Base-by-base conservation (phyloP, 83 land plant genomes). In the Picea engelmannii region DNA sequence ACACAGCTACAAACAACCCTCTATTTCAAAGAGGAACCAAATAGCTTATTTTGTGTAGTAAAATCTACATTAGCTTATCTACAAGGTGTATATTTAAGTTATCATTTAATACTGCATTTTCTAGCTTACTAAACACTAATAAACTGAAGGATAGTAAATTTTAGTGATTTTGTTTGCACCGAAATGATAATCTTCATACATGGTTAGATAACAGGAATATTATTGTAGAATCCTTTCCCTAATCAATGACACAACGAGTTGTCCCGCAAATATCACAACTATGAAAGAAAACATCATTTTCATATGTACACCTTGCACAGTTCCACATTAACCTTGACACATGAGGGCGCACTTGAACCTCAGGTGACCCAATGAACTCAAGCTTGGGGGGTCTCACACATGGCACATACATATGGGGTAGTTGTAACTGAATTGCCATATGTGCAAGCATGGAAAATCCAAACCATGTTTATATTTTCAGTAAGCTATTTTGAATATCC, bases 301-400 rank as follows among this genome's bases (percentile, higher is more conserved):
- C 76, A 73, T 42, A n/a, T n/a, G 76, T 47, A 44, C 76, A 73
- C 21, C 24, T 73, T n/a, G 76, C 24, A 52, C 58, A 73, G 76
- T 44, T 73, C 76, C 76, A 73, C n/a, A 73, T 58, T 52, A 73
- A 73, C 15, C 76, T 58, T 47, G 25, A 13, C 76, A n/a, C 59
- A 55, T 55, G 15, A 55, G 15, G 15, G 15, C 3, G 59, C 13
- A 55, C 59, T 55, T 55, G 59, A 55, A 55, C 47, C 47, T 73
- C 25, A 73, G 16, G 25, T 44, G 76, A 73, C 21, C 55, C 55
- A 18, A 18, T 44, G 21, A 9, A 20, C 76, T 73, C 25, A 47
- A 44, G 10, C 5, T 23, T 73, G 7, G 76, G n/a, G 25, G 23
- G 21, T 44, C 76, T 44, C 76, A 44, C 76, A 73, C 6, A 73